Evolutionary conservation across 768 basidiomycete species (phyloP).

Genomic region (Pleurotus pulmonarius): DNA sequence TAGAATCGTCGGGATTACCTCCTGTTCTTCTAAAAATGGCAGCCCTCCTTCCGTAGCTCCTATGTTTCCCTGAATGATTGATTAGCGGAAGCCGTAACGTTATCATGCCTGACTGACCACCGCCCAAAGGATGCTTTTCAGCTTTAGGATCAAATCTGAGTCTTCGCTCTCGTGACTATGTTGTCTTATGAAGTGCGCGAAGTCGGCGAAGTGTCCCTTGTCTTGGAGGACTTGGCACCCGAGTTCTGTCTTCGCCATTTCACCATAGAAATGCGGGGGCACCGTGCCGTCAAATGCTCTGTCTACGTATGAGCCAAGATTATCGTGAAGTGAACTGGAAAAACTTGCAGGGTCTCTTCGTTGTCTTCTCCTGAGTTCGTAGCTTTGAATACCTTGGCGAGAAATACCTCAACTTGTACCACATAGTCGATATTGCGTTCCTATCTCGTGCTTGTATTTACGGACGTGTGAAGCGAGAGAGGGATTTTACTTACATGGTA

Average conservation of each 20-base stretch:
- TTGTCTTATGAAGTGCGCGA: slow-evolving; percentile 84
- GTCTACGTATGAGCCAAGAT: slow-evolving; percentile 6
- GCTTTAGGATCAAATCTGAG: slow-evolving; percentile 74
- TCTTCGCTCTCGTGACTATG: slow-evolving; percentile 87
- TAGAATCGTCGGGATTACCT: slow-evolving; percentile 85
- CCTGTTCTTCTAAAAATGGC: slow-evolving; percentile 94
- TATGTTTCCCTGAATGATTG: slow-evolving; percentile 73
- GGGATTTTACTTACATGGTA: slow-evolving; percentile 63
- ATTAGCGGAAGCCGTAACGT: background rate
- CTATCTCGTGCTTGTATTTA: slow-evolving; percentile 32
- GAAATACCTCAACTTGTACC: slow-evolving; percentile 89
- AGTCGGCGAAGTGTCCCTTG: slow-evolving; percentile 87
- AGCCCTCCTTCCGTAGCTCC: slow-evolving; percentile 88
- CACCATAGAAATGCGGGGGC: slow-evolving; percentile 96
- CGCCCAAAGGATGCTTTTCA: slow-evolving; percentile 97
- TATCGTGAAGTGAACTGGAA: background rate
- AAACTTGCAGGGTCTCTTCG: slow-evolving; percentile 55
- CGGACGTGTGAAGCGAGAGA: background rate
- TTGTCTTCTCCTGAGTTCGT: slow-evolving; percentile 56
- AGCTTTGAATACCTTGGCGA: slow-evolving; percentile 72
- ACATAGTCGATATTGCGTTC: slow-evolving; percentile 93
- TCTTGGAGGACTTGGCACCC: slow-evolving; percentile 90
- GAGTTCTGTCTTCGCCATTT: slow-evolving; percentile 94
- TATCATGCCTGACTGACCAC: slow-evolving; percentile 60
- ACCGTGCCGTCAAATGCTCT: slow-evolving; percentile 85